phyloP scores from a whole-genome alignment of 345 rosid species.

The Kandelia obovata region DNA sequence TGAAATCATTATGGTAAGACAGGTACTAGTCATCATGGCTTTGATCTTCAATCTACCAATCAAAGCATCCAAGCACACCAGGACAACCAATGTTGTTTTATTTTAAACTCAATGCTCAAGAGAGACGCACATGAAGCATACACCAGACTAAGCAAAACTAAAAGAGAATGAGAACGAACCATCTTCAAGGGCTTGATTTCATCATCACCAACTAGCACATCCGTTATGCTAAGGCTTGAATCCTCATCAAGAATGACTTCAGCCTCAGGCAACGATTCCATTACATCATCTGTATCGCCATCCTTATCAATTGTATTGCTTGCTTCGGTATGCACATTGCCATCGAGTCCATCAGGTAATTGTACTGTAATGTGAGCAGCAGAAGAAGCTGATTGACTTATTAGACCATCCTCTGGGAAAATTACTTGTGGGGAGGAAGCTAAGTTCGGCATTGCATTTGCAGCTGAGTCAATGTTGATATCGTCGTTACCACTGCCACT shows the following conservation, averaged over 20 bases:
- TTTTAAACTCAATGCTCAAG: background rate
- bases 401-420: constrained; percentile 1
- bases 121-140: background rate
- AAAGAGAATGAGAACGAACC: constrained; percentile 1
- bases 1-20: too few relatives aligned
- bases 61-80: too few relatives aligned
- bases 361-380: too few relatives aligned
- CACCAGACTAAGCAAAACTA: background rate
- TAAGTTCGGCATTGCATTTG: background rate
- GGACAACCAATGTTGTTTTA: background rate
- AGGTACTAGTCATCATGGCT: too few relatives aligned
- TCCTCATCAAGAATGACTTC: constrained; percentile 1
- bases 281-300: background rate
- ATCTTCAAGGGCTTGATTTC: constrained; percentile 1
- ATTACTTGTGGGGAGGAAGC: constrained; percentile 13
- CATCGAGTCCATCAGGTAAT: too few relatives aligned
- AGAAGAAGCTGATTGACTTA: constrained; percentile 1
- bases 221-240: background rate
- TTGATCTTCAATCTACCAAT: too few relatives aligned
- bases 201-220: background rate
- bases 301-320: background rate
- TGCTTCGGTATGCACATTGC: too few relatives aligned
- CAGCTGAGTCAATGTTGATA: constrained; percentile 2
- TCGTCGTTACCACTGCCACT: constrained; percentile 12
- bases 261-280: too few relatives aligned